phyloP scores from a whole-genome alignment of 2,329 filamentous ascomycete genomes.

The Scytalidium sp. region DNA sequence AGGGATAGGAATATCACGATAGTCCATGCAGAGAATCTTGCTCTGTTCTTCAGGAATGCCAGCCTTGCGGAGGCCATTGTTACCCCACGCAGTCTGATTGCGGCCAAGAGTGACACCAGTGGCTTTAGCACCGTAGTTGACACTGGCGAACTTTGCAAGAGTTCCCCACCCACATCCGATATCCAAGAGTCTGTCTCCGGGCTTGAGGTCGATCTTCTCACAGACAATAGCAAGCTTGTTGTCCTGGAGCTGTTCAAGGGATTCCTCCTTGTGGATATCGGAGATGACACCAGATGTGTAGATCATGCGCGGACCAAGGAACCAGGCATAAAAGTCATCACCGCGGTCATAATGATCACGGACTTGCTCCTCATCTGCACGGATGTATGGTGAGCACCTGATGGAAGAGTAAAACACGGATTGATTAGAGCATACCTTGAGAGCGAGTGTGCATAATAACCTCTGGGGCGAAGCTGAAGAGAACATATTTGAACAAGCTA shows the following conservation, averaged over 20 bases:
- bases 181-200: constrained; percentile 81
- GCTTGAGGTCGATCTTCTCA: constrained; percentile 86
- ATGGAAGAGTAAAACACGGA: neutral
- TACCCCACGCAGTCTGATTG: constrained; percentile 97
- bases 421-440: constrained; percentile 57
- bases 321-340: constrained; percentile 98
- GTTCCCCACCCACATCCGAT: constrained; percentile 99
- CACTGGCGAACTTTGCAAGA: constrained; percentile 85
- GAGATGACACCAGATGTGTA: constrained; percentile 95
- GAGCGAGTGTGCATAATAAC: constrained; percentile 89
- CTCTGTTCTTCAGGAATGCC: constrained; percentile 85
- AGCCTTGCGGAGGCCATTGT: constrained; percentile 78
- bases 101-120: constrained; percentile 91
- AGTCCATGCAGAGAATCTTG: constrained; percentile 92
- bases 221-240: constrained; percentile 96
- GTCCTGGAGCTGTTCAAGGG: constrained; percentile 92
- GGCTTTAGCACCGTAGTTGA: constrained; percentile 80
- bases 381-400: constrained; percentile 23
- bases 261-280: constrained; percentile 83
- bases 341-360: constrained; percentile 97
- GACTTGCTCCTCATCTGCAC: constrained; percentile 89
- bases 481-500: constrained; percentile 81
- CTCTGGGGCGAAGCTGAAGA: constrained; percentile 84
- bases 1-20: constrained; percentile 85
- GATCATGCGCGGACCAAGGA: constrained; percentile 97